A percentile compares a stretch with the other conserved stretches of the same genome.
These are phyloP conservation scores for Rhododendron griersonianum DNA, from an alignment of 148 eudicot species.

Conservation along the genomic window DNA sequence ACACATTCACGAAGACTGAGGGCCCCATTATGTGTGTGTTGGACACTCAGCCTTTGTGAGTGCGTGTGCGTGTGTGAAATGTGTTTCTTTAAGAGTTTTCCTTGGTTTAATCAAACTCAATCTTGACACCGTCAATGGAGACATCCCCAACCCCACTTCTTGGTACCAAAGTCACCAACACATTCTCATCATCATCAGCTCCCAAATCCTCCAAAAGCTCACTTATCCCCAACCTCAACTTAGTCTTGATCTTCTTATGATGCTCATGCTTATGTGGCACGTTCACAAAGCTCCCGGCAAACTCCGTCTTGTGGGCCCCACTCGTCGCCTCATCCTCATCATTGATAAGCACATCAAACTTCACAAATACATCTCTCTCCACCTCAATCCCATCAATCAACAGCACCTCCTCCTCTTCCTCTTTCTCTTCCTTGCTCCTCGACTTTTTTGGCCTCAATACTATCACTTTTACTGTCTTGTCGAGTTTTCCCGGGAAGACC, in stretches of 20 bases:
- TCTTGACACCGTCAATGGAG: slow-evolving; percentile 45
- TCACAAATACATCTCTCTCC: slow-evolving; percentile 39
- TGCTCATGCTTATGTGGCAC: slow-evolving; percentile 59
- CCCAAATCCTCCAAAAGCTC: slow-evolving; percentile 68
- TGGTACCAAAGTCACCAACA: slow-evolving; percentile 71
- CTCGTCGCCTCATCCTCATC: slow-evolving; percentile 56
- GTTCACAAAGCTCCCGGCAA: slow-evolving; percentile 83
- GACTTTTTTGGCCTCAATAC: slow-evolving; percentile 62
- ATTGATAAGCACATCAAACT: slow-evolving; percentile 70
- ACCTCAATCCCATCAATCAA: slow-evolving; percentile 43
- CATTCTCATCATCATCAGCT: slow-evolving; percentile 72
- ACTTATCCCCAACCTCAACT: slow-evolving; percentile 50
- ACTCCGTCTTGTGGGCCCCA: slow-evolving; percentile 48
- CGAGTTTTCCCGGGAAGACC: slow-evolving; percentile 40
- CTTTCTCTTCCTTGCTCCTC: slow-evolving; percentile 54
- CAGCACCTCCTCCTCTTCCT: slow-evolving; percentile 50
- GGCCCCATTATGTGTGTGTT: too few relatives aligned
- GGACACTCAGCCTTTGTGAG: too few relatives aligned
- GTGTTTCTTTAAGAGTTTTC: too few relatives aligned
- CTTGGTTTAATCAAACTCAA: slow-evolving; percentile 37
- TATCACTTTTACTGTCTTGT: slow-evolving; percentile 35
- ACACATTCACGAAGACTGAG: too few relatives aligned
- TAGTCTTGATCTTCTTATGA: slow-evolving; percentile 45
- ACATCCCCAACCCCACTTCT: slow-evolving; percentile 31
- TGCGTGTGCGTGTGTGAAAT: too few relatives aligned